Evolutionary conservation across 805 yeast species (phyloP).

Genomic region (Priceomyces haplophilus): DNA sequence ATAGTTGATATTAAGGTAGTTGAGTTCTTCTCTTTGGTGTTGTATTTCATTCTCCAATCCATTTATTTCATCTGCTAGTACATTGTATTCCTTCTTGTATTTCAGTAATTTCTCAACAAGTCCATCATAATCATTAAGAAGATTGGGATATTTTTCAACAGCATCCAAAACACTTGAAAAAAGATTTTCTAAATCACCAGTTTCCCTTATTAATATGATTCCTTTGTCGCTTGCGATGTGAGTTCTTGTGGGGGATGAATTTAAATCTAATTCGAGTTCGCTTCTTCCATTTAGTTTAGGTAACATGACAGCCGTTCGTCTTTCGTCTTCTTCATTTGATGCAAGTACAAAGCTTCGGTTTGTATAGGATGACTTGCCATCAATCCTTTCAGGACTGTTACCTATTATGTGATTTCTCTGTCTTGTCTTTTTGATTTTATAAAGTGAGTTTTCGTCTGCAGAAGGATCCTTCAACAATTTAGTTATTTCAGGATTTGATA

Average conservation of each 20-base stretch:
- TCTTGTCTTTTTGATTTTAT: slow-evolving; percentile 31
- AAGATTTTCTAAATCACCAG: slow-evolving; percentile 41
- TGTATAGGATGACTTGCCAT: slow-evolving; percentile 41
- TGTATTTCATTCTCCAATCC: slow-evolving; percentile 43
- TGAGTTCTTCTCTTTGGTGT: slow-evolving; percentile 41
- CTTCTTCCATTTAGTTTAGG: slow-evolving; percentile 18
- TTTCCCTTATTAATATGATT: slow-evolving; percentile 15
- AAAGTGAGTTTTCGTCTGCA: slow-evolving; percentile 48
- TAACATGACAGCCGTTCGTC: slow-evolving; percentile 26
- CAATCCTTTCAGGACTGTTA: slow-evolving; percentile 45
- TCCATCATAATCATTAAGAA: slow-evolving; percentile 21
- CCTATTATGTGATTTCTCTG: slow-evolving; percentile 12
- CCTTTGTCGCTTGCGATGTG: neutral
- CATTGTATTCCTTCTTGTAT: slow-evolving; percentile 37
- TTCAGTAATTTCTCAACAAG: slow-evolving; percentile 30
- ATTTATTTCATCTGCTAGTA: slow-evolving; percentile 36
- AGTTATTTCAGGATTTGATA: slow-evolving; percentile 51
- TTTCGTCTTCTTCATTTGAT: slow-evolving; percentile 21
- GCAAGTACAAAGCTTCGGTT: slow-evolving; percentile 31
- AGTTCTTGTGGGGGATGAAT: slow-evolving; percentile 6
- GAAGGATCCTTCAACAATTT: slow-evolving; percentile 60
- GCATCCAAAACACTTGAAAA: slow-evolving; percentile 41
- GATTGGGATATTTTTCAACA: slow-evolving; percentile 22
- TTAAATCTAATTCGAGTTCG: slow-evolving; percentile 1
- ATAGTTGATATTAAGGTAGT: slow-evolving; percentile 22